Conservation (phyloP, 1,284 basidiomycete species). For the Trametes versicolor region DNA sequence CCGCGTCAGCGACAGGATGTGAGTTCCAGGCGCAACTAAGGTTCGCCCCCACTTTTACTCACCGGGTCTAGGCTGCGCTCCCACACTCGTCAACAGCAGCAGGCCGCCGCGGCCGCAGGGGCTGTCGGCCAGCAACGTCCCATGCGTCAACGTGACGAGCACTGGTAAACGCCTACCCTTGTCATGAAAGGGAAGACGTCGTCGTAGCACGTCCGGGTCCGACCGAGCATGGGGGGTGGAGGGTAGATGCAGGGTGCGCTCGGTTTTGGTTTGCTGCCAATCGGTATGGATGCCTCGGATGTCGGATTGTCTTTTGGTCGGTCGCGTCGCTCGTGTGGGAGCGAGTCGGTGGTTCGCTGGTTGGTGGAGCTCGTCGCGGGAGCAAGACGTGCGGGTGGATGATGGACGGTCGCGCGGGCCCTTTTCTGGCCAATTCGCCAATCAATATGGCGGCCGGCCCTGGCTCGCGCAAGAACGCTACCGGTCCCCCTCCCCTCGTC, state of each 20-base stretch:
- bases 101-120: slow-evolving; percentile 57
- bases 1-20: slow-evolving; percentile 83
- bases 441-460: slow-evolving; percentile 2
- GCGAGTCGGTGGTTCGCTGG: slow-evolving; percentile 30
- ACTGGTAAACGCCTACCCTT: slow-evolving; percentile 68
- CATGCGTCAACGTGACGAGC: slow-evolving; percentile 69
- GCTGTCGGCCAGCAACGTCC: slow-evolving; percentile 71
- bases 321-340: slow-evolving; percentile 34
- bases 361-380: slow-evolving; percentile 32
- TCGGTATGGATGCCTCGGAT: slow-evolving; percentile 44
- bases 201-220: slow-evolving; percentile 60
- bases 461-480: slow-evolving; percentile 14
- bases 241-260: slow-evolving; percentile 61
- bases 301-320: slow-evolving; percentile 43
- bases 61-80: slow-evolving; percentile 73
- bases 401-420: slow-evolving; percentile 22
- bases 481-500: slow-evolving; percentile 26
- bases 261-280: slow-evolving; percentile 55
- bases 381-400: slow-evolving; percentile 35
- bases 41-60: slow-evolving; percentile 41
- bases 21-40: slow-evolving; percentile 48
- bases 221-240: slow-evolving; percentile 69
- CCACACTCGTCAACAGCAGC: slow-evolving; percentile 83
- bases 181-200: slow-evolving; percentile 34
- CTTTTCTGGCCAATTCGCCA: slow-evolving; percentile 3